Conservation (phyloP, 176 grass and related monocot species). For the Tuctoria greenei region DNA sequence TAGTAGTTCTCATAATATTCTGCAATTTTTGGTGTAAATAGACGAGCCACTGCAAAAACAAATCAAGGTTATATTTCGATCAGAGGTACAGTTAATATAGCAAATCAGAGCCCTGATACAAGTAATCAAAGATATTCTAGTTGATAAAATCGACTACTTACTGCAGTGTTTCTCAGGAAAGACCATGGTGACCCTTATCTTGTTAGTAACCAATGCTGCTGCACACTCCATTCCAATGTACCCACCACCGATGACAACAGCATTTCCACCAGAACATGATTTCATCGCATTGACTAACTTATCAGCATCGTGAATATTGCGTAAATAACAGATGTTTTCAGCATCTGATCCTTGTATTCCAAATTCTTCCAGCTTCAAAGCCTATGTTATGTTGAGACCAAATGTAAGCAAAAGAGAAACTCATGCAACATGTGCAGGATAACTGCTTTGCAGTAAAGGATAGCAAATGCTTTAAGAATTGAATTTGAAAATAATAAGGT, state of each 20-base stretch:
- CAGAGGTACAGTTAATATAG: conserved; percentile 2
- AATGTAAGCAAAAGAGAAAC: neutral
- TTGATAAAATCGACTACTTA: conserved; percentile 39
- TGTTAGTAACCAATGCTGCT: conserved; percentile 82
- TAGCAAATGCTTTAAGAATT: neutral
- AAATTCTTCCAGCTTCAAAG: conserved; percentile 91
- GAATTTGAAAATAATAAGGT: neutral
- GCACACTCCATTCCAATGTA: conserved; percentile 98
- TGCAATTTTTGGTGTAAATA: conserved; percentile 90
- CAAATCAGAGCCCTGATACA: neutral
- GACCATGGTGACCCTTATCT: conserved; percentile 86
- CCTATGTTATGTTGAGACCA: conserved; percentile 48
- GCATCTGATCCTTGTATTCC: conserved; percentile 75
- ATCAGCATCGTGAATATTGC: conserved; percentile 68
- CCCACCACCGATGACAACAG: conserved; percentile 94
- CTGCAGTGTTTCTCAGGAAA: conserved; percentile 96
- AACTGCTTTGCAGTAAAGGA: neutral
- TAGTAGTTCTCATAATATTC: conserved; percentile 92
- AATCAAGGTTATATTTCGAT: conserved; percentile 12
- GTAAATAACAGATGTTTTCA: conserved; percentile 86
- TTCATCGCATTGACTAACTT: conserved; percentile 73
- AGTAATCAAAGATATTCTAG: neutral
- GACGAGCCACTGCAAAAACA: conserved; percentile 64
- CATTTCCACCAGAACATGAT: conserved; percentile 66
- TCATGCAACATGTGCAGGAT: neutral